Evolutionary conservation across 176 grass and related monocot species (phyloP), one percentile per base, ranked within the genome.

Genomic region (Cenchrus purpureus): DNA sequence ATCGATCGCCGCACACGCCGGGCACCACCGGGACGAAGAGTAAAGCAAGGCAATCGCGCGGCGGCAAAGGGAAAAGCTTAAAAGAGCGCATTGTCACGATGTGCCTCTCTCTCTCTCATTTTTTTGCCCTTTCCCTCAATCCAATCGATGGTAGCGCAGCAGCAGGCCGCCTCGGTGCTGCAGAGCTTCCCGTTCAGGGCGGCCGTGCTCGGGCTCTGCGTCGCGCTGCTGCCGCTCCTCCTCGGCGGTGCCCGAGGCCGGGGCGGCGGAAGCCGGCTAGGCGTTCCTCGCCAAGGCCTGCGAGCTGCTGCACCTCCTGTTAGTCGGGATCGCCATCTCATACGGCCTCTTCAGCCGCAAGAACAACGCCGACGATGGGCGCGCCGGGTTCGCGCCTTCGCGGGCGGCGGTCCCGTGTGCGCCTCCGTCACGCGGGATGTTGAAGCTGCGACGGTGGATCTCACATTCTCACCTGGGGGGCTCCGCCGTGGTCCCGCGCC

Each of bases 271-370:
- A 8, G 25, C 66, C 4, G 54, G 86, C 4, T 86, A 94, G 82
- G 81, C 84, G 83, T 81, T 96, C 87, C 67, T 94, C 56, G 91
- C 79, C 91, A 91, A 94, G 79, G 72, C 66, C 9, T 99, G 91
- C 91, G 97, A 99, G 86, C 90, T 99, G 22, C 71, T 99, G 22
- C 93, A 92, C 68, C 91, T 99, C 46, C 97, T 99, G 4, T 67
- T 99, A 71, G 89, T 99, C 6, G 97, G 97, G 28, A 87, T 99
- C 84, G 93, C 88, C 28, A 80, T 99, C 22, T 95, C 97, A 0
- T 99, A 99, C 77, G 97, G 97, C 65, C 84, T 99, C 5, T 99
- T 99, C 88, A 91, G 97, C 91, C 83, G 94, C 20, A 87, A 69
- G 81, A 98, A 96, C 87, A 82, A 86, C 88, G 68, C 73, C 9